Base-by-base conservation (phyloP, 306 rosid species). In the Malus sylvestris region DNA sequence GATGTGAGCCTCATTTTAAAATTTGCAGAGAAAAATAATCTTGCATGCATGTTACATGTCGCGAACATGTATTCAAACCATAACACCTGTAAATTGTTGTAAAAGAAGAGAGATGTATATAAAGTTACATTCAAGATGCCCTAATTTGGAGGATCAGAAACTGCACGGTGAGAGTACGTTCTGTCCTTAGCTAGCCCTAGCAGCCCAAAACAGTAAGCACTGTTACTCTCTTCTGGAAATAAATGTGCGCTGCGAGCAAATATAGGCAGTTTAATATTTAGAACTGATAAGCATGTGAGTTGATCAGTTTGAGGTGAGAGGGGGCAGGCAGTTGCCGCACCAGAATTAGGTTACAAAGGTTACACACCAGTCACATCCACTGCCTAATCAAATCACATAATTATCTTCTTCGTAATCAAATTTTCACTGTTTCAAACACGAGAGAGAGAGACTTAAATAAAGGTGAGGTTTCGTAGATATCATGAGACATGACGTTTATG, bases 401-500 rank as follows among this genome's bases (percentile, higher is more conserved):
- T 57, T 1, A 49, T 49, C 55, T 49, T 15, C 55, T 4, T 5
- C 18, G 55, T 49, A 15, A 49, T 49, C 55, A 15, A 49, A 4
- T 4, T 15, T 60, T 23, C 15, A 12, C 22, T 69, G 7, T 13
- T 40, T 12, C 8, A 29, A 49, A 19, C 53, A 8, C 18, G 14
- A 30, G 18, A 70, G n/a, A 49, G n/a, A 49, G 9, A 69, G 20
- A 12, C 22, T 7, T 20, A 67, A 19, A 49, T 49, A 49, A 49
- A 15, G 29, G 55, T n/a, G 3, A 33, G 6, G 4, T 60, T 63
- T 63, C n/a, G 67, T 44, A 49, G 52, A 22, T 2, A 74, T 16
- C 29, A 49, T 15, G 55, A 42, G 81, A 80, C 22, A 66, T 46
- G 87, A 81, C 80, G 64, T 68, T 58, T n/a, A 14, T 20, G 80